phyloP scores from a whole-genome alignment of 306 rosid genomes.

The Hippophae rhamnoides region DNA sequence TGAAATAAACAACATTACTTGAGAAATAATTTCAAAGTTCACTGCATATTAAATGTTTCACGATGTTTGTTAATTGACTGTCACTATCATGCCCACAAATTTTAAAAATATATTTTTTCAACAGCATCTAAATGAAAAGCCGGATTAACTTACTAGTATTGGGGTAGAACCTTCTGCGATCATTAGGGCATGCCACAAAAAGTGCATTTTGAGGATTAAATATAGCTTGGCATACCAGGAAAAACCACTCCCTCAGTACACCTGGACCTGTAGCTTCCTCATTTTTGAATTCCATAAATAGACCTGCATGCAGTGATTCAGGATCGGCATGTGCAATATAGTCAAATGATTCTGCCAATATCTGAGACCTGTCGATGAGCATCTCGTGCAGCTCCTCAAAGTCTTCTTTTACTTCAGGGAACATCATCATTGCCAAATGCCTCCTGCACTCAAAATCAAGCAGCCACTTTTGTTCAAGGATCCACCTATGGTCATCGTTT shows the following conservation, averaged over 20 bases:
- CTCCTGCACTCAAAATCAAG: constrained; percentile 58
- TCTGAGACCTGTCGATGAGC: constrained; percentile 68
- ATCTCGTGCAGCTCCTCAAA: constrained; percentile 66
- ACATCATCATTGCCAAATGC: constrained; percentile 63
- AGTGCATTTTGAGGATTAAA: constrained; percentile 65
- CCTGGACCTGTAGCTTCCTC: constrained; percentile 93
- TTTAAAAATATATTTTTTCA: not conserved
- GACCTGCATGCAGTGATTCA: constrained; percentile 39
- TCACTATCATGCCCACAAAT: too few species aligned
- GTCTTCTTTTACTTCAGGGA: constrained; percentile 49
- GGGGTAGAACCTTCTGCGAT: constrained; percentile 71
- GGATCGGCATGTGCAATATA: constrained; percentile 45
- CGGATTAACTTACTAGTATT: constrained; percentile 51
- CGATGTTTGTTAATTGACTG: too few species aligned
- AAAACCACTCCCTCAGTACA: constrained; percentile 78
- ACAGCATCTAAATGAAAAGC: constrained; percentile 9
- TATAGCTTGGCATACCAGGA: constrained; percentile 66
- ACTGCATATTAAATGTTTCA: too few species aligned
- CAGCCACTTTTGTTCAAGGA: constrained; percentile 43
- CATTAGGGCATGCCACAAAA: constrained; percentile 70
- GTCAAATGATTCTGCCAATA: constrained; percentile 61
- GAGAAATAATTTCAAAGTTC: too few species aligned
- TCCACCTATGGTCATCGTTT: constrained; percentile 47
- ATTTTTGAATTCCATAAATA: constrained; percentile 62
- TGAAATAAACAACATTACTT: not conserved